Evolutionary conservation across 2,329 filamentous ascomycete species (phyloP).

Genomic region (Cercospora berteroae): DNA sequence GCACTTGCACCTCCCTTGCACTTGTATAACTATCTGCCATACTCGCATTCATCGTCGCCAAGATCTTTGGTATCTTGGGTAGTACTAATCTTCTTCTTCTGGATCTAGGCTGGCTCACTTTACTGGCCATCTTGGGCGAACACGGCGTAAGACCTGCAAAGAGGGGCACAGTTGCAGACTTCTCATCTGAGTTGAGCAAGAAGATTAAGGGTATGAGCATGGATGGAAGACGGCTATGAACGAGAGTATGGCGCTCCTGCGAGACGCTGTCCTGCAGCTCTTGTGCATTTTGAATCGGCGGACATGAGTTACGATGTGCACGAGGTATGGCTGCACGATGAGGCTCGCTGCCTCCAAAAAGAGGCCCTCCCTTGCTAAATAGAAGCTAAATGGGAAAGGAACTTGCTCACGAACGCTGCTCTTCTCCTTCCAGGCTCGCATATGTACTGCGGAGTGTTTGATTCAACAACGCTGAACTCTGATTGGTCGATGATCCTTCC

Average conservation of each 20-base stretch:
- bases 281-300: neutral
- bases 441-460: neutral
- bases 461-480: neutral
- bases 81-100: slow-evolving; percentile 26
- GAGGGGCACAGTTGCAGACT: slow-evolving; percentile 28
- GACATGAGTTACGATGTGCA: slow-evolving; percentile 4
- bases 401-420: neutral
- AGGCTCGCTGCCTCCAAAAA: neutral
- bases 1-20: slow-evolving; percentile 14
- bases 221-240: slow-evolving; percentile 1
- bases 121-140: slow-evolving; percentile 81
- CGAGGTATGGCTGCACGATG: neutral
- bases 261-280: neutral
- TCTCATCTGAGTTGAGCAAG: slow-evolving; percentile 29
- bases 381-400: neutral
- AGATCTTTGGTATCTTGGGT: slow-evolving; percentile 12
- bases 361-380: neutral
- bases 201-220: slow-evolving; percentile 29
- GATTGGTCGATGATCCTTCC: neutral
- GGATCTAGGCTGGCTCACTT: slow-evolving; percentile 39
- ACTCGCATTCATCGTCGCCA: neutral
- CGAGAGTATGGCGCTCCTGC: neutral
- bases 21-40: slow-evolving; percentile 15
- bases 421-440: neutral
- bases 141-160: slow-evolving; percentile 84